These are phyloP conservation scores for Orbilia ellipsospora DNA, from an alignment of 2,329 filamentous ascomycete genomes.

Conservation along the genomic window DNA sequence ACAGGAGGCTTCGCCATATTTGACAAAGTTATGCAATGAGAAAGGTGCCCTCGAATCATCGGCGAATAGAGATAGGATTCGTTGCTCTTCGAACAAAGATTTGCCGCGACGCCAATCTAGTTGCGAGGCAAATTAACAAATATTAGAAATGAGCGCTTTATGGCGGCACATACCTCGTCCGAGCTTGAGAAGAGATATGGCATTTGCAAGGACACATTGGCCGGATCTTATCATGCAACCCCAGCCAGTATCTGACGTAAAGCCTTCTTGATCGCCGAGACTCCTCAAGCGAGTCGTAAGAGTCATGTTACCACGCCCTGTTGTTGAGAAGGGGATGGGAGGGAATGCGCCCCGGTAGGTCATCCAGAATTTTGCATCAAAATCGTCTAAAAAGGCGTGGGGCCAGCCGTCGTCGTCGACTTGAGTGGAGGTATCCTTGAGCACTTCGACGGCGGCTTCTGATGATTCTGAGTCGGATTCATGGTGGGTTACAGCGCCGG, in stretches of 20 bases:
- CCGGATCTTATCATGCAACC: conserved; percentile 99
- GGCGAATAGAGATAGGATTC: conserved; percentile 82
- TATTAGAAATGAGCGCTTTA: too few relatives aligned
- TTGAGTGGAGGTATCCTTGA: conserved; percentile 46
- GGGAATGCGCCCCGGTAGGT: conserved; percentile 91
- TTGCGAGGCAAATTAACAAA: conserved; percentile 1
- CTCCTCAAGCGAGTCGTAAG: conserved; percentile 85
- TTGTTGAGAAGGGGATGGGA: conserved; percentile 77
- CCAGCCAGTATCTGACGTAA: conserved; percentile 95
- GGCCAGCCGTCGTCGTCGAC: conserved; percentile 72
- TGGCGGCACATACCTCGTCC: conserved; percentile 74
- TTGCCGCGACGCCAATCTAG: conserved; percentile 79
- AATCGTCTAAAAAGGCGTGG: conserved; percentile 84
- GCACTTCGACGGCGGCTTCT: conserved; percentile 46
- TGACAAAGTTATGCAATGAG: conserved; percentile 93
- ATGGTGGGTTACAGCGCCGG: conserved; percentile 22
- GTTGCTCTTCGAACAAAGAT: conserved; percentile 71
- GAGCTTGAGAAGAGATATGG: conserved; percentile 76
- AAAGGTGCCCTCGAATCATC: conserved; percentile 88
- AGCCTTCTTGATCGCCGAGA: conserved; percentile 77
- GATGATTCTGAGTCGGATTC: conserved; percentile 45
- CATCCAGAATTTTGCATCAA: conserved; percentile 94
- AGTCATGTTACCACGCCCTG: conserved; percentile 81
- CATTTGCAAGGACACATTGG: conserved; percentile 90
- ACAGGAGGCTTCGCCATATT: conserved; percentile 84